Evolutionary conservation across 2,329 filamentous ascomycete species (phyloP), one percentile per base, ranked within the genome.

Genomic region (Aphanocladium album): DNA sequence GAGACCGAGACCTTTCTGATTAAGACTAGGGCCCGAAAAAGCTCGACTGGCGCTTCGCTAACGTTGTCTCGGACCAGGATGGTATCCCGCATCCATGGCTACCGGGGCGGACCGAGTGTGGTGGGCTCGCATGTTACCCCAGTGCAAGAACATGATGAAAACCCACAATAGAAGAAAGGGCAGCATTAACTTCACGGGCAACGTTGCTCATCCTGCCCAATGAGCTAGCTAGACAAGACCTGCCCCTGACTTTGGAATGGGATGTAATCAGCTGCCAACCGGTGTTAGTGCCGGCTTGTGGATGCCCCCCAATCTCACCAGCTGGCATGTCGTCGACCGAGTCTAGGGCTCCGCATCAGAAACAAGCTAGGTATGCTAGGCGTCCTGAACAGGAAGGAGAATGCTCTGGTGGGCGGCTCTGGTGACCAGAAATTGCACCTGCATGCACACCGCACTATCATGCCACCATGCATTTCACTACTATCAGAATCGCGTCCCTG

Each of bases 321-420:
- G 27, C 39, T 45, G 46, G 56, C 8, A 43, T 43, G 43, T 46
- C 4, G 3, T 54, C 51, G 21, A 43, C 5, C n/a, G 19, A 59
- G 21, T 11, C 21, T 47, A 41, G 16, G 30, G 37, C 37, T 52
- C 47, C 27, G 57, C 50, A 30, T 11, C 21, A 17, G 57, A 46
- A 47, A 37, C 27, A 54, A 33, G 27, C 19, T 39, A 60, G 57
- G 25, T 27, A 54, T 39, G 49, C 30, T 27, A 33, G 27, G 39
- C 50, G 57, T 39, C 57, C 41, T 39, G 41, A 53, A 46, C 37
- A 33, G 57, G 41, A 47, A 60, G 50, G 30, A 49, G 50, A 30
- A 25, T 35, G 30, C 23, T 21, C 25, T 16, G 30, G 47, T 16
- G 30, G 47, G 50, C 37, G 25, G 57, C 37, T 46, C 37, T 33